A percentile compares a stretch with the other conserved stretches of the same genome.
Conservation (phyloP, 2,329 filamentous ascomycete genomes). For the Xylariaceae sp. region DNA sequence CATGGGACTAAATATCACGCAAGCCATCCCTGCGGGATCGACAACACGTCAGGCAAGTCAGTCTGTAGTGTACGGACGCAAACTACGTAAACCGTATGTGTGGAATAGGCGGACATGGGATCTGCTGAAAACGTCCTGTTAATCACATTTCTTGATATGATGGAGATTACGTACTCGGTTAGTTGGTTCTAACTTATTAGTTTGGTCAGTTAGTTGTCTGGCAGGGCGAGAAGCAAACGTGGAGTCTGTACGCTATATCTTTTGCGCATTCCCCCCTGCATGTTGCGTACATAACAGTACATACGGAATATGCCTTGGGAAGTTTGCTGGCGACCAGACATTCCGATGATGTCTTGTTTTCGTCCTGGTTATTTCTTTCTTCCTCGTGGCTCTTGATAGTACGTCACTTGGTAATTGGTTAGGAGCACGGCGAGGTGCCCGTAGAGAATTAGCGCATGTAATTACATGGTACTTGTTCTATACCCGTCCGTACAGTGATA, state of each 20-base stretch:
- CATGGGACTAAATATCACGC: constrained; percentile 14
- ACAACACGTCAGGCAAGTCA: constrained; percentile 9
- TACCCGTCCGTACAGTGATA: too few species aligned
- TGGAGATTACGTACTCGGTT: too few species aligned
- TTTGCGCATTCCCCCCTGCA: not conserved
- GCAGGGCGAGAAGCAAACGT: too few species aligned
- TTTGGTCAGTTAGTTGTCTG: too few species aligned
- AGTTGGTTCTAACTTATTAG: too few species aligned
- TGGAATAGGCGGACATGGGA: not conserved
- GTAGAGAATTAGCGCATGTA: too few species aligned
- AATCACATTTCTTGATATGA: not conserved
- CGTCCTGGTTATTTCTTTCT: not conserved
- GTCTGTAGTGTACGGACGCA: not conserved
- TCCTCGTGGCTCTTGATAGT: not conserved
- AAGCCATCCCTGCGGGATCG: constrained; percentile 10
- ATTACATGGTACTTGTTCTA: too few species aligned
- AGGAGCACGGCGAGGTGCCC: too few species aligned
- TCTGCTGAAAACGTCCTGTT: not conserved
- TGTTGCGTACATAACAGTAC: not conserved
- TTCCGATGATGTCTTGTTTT: not conserved
- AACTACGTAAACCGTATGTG: too few species aligned
- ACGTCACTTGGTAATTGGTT: too few species aligned
- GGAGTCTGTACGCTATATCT: too few species aligned
- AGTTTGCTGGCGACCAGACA: not conserved
- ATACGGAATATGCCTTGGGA: not conserved